Evolutionary conservation across 305 asterid genomes (phyloP), one percentile per base, ranked within the genome.

Genomic region (Fraxinus latifolia): DNA sequence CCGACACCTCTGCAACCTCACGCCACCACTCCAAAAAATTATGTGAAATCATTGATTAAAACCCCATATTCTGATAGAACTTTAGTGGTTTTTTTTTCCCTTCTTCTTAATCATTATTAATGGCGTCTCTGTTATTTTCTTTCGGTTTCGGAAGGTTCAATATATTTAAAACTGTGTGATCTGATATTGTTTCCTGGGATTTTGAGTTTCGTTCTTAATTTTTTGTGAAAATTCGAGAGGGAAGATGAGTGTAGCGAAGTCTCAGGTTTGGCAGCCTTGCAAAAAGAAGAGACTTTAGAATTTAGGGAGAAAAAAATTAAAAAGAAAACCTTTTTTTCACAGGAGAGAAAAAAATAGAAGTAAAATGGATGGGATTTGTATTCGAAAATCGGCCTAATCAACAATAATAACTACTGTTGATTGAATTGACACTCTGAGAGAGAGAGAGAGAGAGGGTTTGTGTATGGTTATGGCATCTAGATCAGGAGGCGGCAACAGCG

Each of bases 231-330:
- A 32, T 11, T 42, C n/a, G 53, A 2, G 15, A n/a, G 76, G 77
- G 27, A 81, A 82, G 80, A 90, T 90, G 93, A 90, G 68, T 82
- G 79, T 86, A 32, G 78, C 53, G 19, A 90, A 89, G 90, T 89
- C 93, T 78, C 93, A 89, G 83, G 93, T 90, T 44, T 90, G 93
- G 93, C 93, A 90, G 83, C 93, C 92, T 81, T 90, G 92, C 81
- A 90, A 90, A 83, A 90, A 90, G 90, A 90, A 90, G 88, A 86
- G 90, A 81, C 74, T 82, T 80, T 89, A 84, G 76, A 27, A 32
- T 84, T 39, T 60, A 34, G 34, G 7, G 31, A 21, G 31, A 31
- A 7, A 29, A 19, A 31, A 31, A 9, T 25, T 2, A 7, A n/a
- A 8, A 39, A 39, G 47, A 39, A 39, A 39, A 39, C 47, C 4